Evolutionary conservation across 2,329 filamentous ascomycete species (phyloP).

Genomic region (Didymella pomorum): DNA sequence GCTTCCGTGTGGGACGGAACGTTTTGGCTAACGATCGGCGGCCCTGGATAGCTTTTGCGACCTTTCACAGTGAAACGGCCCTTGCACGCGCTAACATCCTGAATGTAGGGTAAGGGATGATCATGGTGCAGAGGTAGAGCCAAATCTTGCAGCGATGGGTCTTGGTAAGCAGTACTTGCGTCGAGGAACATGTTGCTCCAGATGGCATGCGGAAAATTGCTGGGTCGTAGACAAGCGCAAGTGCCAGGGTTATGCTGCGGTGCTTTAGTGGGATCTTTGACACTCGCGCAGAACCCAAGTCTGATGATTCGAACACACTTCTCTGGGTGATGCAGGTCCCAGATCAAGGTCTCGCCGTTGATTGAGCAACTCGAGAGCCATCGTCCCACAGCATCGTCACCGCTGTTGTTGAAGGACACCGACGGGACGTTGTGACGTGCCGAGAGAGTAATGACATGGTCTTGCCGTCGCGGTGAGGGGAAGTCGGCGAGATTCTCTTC

Average conservation of each 20-base stretch:
- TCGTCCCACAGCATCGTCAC: constrained; percentile 61
- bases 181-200: constrained; percentile 45
- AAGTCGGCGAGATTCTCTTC: constrained; percentile 27
- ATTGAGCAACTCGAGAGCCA: constrained; percentile 68
- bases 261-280: constrained; percentile 14
- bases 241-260: constrained; percentile 16
- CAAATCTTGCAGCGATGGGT: not conserved
- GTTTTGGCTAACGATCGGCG: not conserved
- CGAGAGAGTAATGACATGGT: constrained; percentile 33
- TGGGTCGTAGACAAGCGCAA: constrained; percentile 25
- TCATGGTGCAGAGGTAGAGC: not conserved
- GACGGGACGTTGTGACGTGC: constrained; percentile 62
- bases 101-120: constrained; percentile 18
- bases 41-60: not conserved
- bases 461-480: constrained; percentile 36
- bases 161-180: constrained; percentile 34
- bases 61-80: constrained; percentile 15
- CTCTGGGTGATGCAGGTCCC: constrained; percentile 51
- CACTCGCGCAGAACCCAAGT: constrained; percentile 38
- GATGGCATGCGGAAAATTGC: constrained; percentile 31
- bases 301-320: constrained; percentile 29
- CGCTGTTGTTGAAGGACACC: constrained; percentile 66
- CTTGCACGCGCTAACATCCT: constrained; percentile 21
- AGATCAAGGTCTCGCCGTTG: constrained; percentile 58
- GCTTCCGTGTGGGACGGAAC: not conserved